Evolutionary conservation across 2,329 filamentous ascomycete genomes (phyloP).

Genomic region (Escovopsis weberi): DNA sequence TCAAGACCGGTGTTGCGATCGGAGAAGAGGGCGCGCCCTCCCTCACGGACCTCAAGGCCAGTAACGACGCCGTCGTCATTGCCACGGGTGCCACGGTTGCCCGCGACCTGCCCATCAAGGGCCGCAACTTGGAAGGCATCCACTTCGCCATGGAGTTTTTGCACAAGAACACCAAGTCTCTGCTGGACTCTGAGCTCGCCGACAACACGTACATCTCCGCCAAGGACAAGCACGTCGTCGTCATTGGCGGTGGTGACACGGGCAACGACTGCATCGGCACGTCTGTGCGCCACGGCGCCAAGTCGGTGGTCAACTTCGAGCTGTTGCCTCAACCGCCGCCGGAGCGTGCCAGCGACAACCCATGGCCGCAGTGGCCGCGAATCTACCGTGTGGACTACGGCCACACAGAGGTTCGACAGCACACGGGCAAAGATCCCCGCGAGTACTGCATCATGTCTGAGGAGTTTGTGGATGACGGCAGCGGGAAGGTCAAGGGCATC

Average conservation of each 20-base stretch:
- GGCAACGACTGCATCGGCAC: constrained; percentile 98
- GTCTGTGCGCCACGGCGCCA: constrained; percentile 86
- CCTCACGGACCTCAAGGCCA: constrained; percentile 55
- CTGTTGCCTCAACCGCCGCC: constrained; percentile 82
- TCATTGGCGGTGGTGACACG: constrained; percentile 95
- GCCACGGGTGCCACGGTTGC: constrained; percentile 88
- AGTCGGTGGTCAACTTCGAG: constrained; percentile 94
- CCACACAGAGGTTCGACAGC: constrained; percentile 87
- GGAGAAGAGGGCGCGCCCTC: constrained; percentile 53
- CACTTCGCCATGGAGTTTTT: constrained; percentile 97
- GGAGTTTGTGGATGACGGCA: constrained; percentile 84
- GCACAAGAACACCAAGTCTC: constrained; percentile 93
- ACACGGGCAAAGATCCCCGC: constrained; percentile 89
- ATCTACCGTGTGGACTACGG: constrained; percentile 98
- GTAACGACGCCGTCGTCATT: constrained; percentile 75
- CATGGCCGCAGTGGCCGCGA: constrained; percentile 96
- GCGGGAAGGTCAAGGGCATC: constrained; percentile 83
- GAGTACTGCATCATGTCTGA: constrained; percentile 98
- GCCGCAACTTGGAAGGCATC: constrained; percentile 75
- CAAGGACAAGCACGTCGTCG: constrained; percentile 89
- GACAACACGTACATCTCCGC: constrained; percentile 84
- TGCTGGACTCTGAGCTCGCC: constrained; percentile 76
- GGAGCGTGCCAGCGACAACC: constrained; percentile 85
- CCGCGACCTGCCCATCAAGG: constrained; percentile 81
- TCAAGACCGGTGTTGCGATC: constrained; percentile 63